phyloP scores from a whole-genome alignment of 2,329 filamentous ascomycete species.

The Trichoderma sp. region DNA sequence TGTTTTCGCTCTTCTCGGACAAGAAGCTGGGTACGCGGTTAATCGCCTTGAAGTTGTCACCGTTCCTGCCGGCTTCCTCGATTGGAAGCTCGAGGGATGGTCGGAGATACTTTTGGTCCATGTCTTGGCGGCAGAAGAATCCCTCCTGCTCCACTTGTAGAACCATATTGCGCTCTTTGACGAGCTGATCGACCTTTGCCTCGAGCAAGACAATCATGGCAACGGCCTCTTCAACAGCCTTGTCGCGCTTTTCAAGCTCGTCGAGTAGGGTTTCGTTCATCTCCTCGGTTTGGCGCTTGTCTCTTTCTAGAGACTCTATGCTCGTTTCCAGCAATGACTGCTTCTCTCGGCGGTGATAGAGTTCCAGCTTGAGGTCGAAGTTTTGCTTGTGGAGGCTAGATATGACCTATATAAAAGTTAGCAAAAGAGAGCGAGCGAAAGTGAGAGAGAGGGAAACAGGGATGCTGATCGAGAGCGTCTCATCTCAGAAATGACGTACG shows the following conservation, averaged over 20 bases:
- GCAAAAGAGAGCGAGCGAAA: background rate
- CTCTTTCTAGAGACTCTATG: conserved; percentile 52
- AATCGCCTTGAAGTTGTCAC: conserved; percentile 40
- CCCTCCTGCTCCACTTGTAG: conserved; percentile 47
- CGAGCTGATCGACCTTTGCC: conserved; percentile 53
- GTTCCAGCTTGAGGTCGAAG: conserved; percentile 71
- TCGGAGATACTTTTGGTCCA: conserved; percentile 30
- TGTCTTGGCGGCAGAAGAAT: conserved; percentile 33
- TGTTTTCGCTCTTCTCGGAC: conserved; percentile 57
- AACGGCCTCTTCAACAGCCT: conserved; percentile 68
- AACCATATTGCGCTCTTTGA: conserved; percentile 53
- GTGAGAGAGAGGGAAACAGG: background rate
- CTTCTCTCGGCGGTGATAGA: conserved; percentile 66
- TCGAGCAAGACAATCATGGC: conserved; percentile 66
- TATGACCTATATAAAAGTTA: conserved; percentile 47
- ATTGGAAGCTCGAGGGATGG: conserved; percentile 21
- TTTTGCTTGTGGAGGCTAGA: conserved; percentile 72
- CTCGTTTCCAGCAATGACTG: conserved; percentile 58
- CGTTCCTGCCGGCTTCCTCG: conserved; percentile 24
- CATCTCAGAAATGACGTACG: conserved; percentile 38
- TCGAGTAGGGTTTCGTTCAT: conserved; percentile 57
- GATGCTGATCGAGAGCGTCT: background rate
- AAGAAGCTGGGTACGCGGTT: conserved; percentile 63
- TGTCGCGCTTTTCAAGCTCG: conserved; percentile 66
- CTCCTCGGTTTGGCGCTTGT: conserved; percentile 53